Percentiles rank a stretch among this genome's conserved stretches.
These are phyloP conservation scores for Suillus cothurnatus DNA, from an alignment of 768 basidiomycete genomes.

Conservation along the genomic window DNA sequence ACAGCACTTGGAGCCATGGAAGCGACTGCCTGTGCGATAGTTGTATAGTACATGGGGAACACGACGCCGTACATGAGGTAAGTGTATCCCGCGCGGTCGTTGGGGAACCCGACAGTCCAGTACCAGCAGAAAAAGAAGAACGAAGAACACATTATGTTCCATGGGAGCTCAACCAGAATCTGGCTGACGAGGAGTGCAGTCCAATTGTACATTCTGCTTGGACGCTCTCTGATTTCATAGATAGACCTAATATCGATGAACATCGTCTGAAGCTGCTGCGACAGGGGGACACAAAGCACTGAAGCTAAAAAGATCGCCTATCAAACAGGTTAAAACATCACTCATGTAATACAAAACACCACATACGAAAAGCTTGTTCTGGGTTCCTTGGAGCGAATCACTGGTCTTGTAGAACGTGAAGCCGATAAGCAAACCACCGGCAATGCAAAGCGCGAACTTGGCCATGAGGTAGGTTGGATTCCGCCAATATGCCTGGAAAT, in stretches of 20 bases:
- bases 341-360: neutral
- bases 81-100: conserved; percentile 57
- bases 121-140: conserved; percentile 70
- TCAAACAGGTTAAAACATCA: conserved; percentile 5
- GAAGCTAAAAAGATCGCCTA: conserved; percentile 60
- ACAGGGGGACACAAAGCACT: conserved; percentile 52
- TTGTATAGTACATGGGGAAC: conserved; percentile 64
- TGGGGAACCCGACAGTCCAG: conserved; percentile 66
- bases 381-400: conserved; percentile 56
- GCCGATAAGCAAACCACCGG: conserved; percentile 56
- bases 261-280: conserved; percentile 64
- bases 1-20: conserved; percentile 62
- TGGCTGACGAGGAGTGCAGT: conserved; percentile 56
- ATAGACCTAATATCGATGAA: conserved; percentile 58
- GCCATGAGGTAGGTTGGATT: conserved; percentile 62
- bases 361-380: conserved; percentile 66
- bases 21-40: conserved; percentile 61
- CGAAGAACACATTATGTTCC: conserved; percentile 59
- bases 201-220: conserved; percentile 70
- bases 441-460: conserved; percentile 56
- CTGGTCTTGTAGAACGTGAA: conserved; percentile 66
- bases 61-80: conserved; percentile 55
- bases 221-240: conserved; percentile 67
- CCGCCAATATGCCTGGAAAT: conserved; percentile 51
- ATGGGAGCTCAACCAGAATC: conserved; percentile 59